Conservation (phyloP, 257 asterid genomes). For the Paraleonurus japonicus region DNA sequence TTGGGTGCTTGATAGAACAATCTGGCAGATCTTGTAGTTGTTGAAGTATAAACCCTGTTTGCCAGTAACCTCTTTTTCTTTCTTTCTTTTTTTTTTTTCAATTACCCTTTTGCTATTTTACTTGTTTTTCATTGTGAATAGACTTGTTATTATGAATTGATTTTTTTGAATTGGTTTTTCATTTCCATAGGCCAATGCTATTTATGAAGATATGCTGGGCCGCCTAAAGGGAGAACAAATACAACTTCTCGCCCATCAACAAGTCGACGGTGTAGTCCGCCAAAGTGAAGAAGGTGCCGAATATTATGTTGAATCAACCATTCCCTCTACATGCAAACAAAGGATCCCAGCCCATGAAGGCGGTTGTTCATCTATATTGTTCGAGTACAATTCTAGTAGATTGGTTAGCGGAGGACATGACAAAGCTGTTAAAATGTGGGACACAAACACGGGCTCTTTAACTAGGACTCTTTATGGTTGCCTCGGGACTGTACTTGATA, state of each 20-base stretch:
- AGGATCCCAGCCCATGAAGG: constrained; percentile 92
- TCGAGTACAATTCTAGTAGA: constrained; percentile 64
- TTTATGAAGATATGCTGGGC: constrained; percentile 64
- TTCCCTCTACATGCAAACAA: constrained; percentile 76
- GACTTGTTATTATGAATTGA: background rate
- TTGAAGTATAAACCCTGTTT: background rate
- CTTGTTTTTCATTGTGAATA: background rate
- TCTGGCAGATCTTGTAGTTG: background rate
- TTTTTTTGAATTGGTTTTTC: constrained; percentile 10
- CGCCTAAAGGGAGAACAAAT: constrained; percentile 59
- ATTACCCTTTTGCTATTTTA: background rate
- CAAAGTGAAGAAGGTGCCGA: constrained; percentile 93
- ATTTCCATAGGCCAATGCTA: constrained; percentile 64
- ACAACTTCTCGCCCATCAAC: constrained; percentile 73
- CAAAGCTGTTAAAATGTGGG: constrained; percentile 81
- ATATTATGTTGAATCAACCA: constrained; percentile 63
- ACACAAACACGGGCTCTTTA: constrained; percentile 56
- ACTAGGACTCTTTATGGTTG: constrained; percentile 60
- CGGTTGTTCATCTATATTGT: constrained; percentile 68
- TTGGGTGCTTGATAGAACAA: constrained; percentile 6
- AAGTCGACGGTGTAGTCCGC: constrained; percentile 91
- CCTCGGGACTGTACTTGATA: constrained; percentile 78
- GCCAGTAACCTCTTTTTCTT: background rate
- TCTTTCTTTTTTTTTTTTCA: too few species aligned
- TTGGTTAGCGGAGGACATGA: constrained; percentile 93